A percentile compares a stretch with the other conserved stretches of the same genome.
These are phyloP conservation scores for Musa beccarii DNA, from an alignment of 176 grass and related monocot species.

Conservation along the genomic window DNA sequence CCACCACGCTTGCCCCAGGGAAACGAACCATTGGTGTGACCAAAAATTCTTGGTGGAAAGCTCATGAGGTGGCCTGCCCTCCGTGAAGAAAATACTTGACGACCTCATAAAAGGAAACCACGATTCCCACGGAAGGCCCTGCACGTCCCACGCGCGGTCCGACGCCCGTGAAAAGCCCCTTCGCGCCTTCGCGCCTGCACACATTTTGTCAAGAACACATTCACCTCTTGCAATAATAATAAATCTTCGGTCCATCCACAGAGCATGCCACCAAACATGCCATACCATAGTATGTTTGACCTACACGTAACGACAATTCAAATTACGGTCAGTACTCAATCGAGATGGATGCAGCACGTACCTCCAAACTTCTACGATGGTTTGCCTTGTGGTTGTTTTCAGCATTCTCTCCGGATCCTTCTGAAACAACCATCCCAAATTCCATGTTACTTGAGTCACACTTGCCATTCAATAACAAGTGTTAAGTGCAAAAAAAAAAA, in stretches of 20 bases:
- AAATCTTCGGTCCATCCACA: no score
- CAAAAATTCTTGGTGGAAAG: not conserved
- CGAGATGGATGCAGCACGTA: conserved; percentile 11
- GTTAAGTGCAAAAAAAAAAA: not conserved
- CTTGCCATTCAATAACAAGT: not conserved
- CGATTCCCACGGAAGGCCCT: conserved; percentile 86
- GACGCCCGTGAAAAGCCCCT: conserved; percentile 62
- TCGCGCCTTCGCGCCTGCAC: conserved; percentile 65
- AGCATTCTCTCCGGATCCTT: conserved; percentile 69
- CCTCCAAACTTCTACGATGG: conserved; percentile 84
- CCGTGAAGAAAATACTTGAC: conserved; percentile 62
- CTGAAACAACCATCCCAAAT: conserved; percentile 34
- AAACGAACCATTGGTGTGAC: no score
- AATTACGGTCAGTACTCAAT: not conserved
- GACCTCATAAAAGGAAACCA: conserved; percentile 76
- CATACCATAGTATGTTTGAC: not conserved
- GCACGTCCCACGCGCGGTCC: conserved; percentile 67
- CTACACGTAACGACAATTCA: not conserved
- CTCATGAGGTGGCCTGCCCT: conserved; percentile 33
- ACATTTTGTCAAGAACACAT: no score
- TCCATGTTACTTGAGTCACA: not conserved
- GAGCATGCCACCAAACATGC: no score
- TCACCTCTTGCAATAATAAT: no score
- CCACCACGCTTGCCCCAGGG: no score
- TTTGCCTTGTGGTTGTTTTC: conserved; percentile 64